Evolutionary conservation across 495 filamentous ascomycete species (phyloP).

Genomic region (Hypoxylon rickii): DNA sequence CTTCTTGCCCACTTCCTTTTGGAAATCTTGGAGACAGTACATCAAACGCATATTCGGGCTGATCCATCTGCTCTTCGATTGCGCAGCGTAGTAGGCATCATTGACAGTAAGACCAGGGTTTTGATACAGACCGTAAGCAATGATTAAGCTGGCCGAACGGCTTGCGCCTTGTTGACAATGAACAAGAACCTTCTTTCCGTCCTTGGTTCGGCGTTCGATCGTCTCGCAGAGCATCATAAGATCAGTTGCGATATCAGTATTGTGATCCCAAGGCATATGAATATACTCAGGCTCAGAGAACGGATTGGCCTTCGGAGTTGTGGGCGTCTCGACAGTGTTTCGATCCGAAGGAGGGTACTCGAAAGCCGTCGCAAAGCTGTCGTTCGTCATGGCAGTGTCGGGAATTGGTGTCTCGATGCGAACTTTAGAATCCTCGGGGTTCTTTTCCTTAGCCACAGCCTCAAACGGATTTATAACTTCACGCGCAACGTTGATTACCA

Average conservation of each 20-base stretch:
- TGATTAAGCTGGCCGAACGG: constrained; percentile 93
- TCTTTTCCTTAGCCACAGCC: constrained; percentile 36
- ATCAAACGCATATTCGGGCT: constrained; percentile 98
- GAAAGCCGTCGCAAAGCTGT: constrained; percentile 74
- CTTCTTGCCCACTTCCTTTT: constrained; percentile 65
- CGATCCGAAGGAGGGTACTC: constrained; percentile 54
- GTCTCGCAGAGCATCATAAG: constrained; percentile 81
- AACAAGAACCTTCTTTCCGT: constrained; percentile 85
- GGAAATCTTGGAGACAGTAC: constrained; percentile 94
- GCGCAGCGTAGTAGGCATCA: constrained; percentile 89
- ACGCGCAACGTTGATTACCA: constrained; percentile 93
- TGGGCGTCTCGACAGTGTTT: constrained; percentile 48
- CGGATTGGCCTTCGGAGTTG: constrained; percentile 61
- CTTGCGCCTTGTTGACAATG: constrained; percentile 97
- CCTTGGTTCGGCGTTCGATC: constrained; percentile 76
- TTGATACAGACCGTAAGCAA: constrained; percentile 94
- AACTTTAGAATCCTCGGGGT: constrained; percentile 42
- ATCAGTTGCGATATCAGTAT: constrained; percentile 91
- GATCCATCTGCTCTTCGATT: constrained; percentile 90
- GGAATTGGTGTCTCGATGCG: constrained; percentile 53
- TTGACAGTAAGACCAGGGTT: constrained; percentile 86
- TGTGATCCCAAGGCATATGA: constrained; percentile 97
- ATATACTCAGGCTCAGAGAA: constrained; percentile 82
- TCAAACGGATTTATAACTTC: constrained; percentile 91
- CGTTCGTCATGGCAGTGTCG: constrained; percentile 69